phyloP scores from a whole-genome alignment of 441 rosid genomes.

The Gossypium schwendimanii region DNA sequence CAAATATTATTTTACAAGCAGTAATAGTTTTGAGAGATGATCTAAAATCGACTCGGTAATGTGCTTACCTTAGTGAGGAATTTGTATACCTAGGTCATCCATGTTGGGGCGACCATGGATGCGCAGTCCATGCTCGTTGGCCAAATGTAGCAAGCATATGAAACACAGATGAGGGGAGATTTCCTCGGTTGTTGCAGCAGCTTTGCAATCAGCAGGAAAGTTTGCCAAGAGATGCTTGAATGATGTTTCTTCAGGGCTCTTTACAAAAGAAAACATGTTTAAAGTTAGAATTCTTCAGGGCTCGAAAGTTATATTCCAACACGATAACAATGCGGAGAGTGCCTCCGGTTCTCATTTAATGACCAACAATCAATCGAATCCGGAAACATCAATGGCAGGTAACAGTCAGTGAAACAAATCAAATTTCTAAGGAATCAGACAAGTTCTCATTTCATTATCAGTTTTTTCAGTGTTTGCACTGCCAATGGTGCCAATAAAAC shows the following conservation, averaged over 20 bases:
- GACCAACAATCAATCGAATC: neutral
- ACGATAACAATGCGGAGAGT: neutral
- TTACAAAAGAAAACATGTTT: neutral
- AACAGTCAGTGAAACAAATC: neutral
- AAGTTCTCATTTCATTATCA: neutral
- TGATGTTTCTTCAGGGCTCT: conserved; percentile 41
- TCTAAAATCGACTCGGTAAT: neutral
- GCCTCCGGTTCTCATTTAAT: neutral
- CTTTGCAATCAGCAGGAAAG: conserved; percentile 67
- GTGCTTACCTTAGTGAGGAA: conserved; percentile 18
- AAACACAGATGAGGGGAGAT: conserved; percentile 90
- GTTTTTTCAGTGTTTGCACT: neutral
- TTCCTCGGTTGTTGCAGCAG: conserved; percentile 51
- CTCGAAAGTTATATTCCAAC: too few relatives aligned
- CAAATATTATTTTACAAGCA: neutral
- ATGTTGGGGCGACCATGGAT: conserved; percentile 43
- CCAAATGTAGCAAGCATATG: conserved; percentile 84
- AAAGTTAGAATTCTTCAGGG: neutral
- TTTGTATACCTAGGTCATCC: conserved; percentile 59
- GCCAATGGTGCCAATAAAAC: neutral
- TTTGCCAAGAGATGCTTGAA: conserved; percentile 59
- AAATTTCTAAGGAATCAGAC: neutral
- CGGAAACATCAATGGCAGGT: neutral
- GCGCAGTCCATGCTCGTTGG: conserved; percentile 76
- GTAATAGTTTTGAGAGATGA: neutral